Percentiles rank a stretch among this genome's conserved stretches.
Evolutionary conservation across 2,329 filamentous ascomycete species (phyloP).

Genomic region (Apiospora hydei): DNA sequence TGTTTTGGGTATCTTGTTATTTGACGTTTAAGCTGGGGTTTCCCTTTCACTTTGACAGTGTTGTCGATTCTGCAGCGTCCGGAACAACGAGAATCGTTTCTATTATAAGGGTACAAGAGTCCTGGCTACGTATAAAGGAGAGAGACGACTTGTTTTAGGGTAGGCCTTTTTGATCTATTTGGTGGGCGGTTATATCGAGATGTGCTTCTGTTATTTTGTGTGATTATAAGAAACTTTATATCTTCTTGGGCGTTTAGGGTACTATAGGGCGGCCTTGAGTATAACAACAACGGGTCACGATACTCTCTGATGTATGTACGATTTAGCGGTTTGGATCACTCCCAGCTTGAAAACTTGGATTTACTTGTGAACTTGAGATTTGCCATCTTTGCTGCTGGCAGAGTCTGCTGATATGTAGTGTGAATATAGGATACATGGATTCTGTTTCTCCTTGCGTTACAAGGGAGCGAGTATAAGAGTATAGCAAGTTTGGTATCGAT

Average conservation of each 20-base stretch:
- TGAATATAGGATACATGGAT: too few relatives aligned
- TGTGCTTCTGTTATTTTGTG: slow-evolving; percentile 2
- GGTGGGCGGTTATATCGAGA: neutral
- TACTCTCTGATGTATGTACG: slow-evolving; percentile 7
- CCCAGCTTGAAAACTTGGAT: neutral
- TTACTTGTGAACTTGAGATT: neutral
- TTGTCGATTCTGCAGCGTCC: slow-evolving; percentile 14
- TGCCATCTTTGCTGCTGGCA: neutral
- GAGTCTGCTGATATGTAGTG: neutral
- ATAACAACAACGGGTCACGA: neutral
- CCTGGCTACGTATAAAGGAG: slow-evolving; percentile 10
- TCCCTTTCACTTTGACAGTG: neutral
- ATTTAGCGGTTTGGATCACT: neutral
- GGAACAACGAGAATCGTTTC: slow-evolving; percentile 11
- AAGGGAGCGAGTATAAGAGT: neutral
- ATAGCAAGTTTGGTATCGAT: neutral
- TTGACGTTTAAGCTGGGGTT: neutral
- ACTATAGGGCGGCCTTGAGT: neutral
- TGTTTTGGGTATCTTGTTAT: neutral
- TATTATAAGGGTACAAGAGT: neutral
- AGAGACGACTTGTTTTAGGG: neutral
- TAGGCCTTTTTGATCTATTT: neutral
- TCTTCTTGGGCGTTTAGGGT: slow-evolving; percentile 7
- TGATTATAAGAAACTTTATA: slow-evolving; percentile 1
- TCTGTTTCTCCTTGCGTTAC: neutral